Base-by-base conservation (phyloP, 2,329 filamentous ascomycete genomes). In the Botrytis paeoniae region DNA sequence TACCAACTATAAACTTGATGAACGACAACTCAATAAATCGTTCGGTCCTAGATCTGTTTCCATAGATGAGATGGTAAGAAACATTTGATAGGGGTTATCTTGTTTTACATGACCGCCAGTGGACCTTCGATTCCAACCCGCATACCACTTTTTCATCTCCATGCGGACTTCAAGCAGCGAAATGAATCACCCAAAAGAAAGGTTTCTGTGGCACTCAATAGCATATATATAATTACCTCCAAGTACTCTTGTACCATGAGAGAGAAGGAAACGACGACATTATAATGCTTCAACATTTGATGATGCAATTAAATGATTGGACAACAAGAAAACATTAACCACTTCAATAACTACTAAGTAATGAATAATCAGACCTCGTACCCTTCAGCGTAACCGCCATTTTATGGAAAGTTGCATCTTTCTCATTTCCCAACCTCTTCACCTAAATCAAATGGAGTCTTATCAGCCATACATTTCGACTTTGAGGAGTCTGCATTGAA, bases 391-490 rank as follows among this genome's bases (percentile, higher is more conserved):
- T 66, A 54, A 66, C 64, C 32, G 64, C 43, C 35, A 14, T 66
- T 54, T 66, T n/a, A 57, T 68, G 65, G 48, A 22, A 18, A 41
- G 25, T 32, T 57, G 48, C 65, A 57, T 68, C 48, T 41, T 41
- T 57, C 48, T 68, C 48, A 68, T 68, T 57, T 68, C 65, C 65
- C 48, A 54, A 20, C 45, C 45, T 37, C 35, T 57, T 54, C 35
- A 41, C 48, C 48, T 41, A 29, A 14, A 22, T 37, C 25, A 14
- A 54, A 68, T 10, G 48, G 64, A 57, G 48, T 16, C 54, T 32
- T 57, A 3, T 22, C 25, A 57, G 64, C 48, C 64, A 68, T 32
- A 22, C 39, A 32, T 32, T 37, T 66, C 45, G 64, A 18, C 64
- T 29, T 18, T 66, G 35, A 39, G 25, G 37, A 51, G 43, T 35